Conservation (phyloP, 1,284 basidiomycete genomes). For the Ustanciosporium gigantosporum region DNA sequence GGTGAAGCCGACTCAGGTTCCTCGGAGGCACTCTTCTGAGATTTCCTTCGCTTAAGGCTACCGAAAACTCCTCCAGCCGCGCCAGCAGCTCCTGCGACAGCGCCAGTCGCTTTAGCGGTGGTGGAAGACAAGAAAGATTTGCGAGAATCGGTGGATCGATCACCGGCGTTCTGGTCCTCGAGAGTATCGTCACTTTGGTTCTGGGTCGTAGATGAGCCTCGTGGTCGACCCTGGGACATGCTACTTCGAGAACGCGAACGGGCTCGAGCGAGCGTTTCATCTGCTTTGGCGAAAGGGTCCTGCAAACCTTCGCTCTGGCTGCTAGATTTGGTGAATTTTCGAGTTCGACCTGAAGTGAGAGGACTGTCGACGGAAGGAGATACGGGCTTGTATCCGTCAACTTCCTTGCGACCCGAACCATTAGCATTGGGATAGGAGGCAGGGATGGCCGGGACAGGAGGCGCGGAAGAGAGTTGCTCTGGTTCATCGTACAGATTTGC, state of each 20-base stretch:
- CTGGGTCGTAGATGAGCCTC: conserved; percentile 2
- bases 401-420: background rate
- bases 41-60: conserved; percentile 14
- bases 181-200: background rate
- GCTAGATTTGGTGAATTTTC: conserved; percentile 13
- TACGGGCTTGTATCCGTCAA: conserved; percentile 19
- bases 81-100: conserved; percentile 8
- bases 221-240: background rate
- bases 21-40: conserved; percentile 13
- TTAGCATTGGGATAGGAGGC: conserved; percentile 2
- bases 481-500: conserved; percentile 20
- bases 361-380: background rate
- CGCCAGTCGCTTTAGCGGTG: conserved; percentile 21
- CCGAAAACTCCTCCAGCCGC: conserved; percentile 16
- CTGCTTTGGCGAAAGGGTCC: conserved; percentile 30
- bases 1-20: background rate
- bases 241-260: conserved; percentile 7
- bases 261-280: conserved; percentile 22
- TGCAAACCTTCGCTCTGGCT: conserved; percentile 4
- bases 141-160: background rate
- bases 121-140: conserved; percentile 16
- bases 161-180: background rate
- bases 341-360: conserved; percentile 4
- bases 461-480: conserved; percentile 4
- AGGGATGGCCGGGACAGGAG: conserved; percentile 16